These are phyloP conservation scores for Hyphopichia khmerensis DNA, from an alignment of 1,139 yeast genomes.

Conservation along the genomic window DNA sequence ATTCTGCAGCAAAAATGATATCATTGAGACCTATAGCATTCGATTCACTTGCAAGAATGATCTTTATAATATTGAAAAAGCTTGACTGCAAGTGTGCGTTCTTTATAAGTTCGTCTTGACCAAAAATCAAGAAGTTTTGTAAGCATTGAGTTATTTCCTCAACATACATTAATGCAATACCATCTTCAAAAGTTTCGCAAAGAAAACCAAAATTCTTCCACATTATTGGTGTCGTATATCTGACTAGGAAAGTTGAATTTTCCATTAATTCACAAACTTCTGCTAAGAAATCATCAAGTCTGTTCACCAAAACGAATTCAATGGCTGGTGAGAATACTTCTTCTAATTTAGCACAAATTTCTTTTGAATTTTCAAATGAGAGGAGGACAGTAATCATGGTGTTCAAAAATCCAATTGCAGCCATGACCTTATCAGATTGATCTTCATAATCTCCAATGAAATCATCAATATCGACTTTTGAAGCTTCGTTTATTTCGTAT, in stretches of 20 bases:
- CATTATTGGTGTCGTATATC: slow-evolving; percentile 69
- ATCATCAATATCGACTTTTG: slow-evolving; percentile 48
- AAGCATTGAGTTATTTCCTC: slow-evolving; percentile 78
- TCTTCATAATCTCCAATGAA: slow-evolving; percentile 46
- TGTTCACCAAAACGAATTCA: slow-evolving; percentile 59
- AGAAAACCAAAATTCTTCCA: slow-evolving; percentile 71
- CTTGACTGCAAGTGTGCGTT: slow-evolving; percentile 21
- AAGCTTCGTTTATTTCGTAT: slow-evolving; percentile 63
- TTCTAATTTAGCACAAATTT: slow-evolving; percentile 65
- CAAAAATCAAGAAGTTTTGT: slow-evolving; percentile 77
- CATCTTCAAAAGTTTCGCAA: slow-evolving; percentile 52
- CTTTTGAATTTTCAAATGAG: slow-evolving; percentile 80
- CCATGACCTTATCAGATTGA: slow-evolving; percentile 76
- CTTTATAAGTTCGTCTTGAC: slow-evolving; percentile 47
- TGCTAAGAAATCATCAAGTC: slow-evolving; percentile 74
- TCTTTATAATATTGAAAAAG: slow-evolving; percentile 34
- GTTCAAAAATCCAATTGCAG: slow-evolving; percentile 82
- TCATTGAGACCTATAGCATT: slow-evolving; percentile 47
- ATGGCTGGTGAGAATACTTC: slow-evolving; percentile 74
- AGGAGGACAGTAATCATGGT: slow-evolving; percentile 86
- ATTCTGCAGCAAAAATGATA: slow-evolving; percentile 48
- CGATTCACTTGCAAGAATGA: slow-evolving; percentile 38
- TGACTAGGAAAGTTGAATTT: slow-evolving; percentile 74
- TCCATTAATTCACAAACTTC: slow-evolving; percentile 86
- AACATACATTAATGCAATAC: slow-evolving; percentile 58